Percentiles rank a stretch among this genome's conserved stretches.
These are phyloP conservation scores for Penicillium mononematosum DNA, from an alignment of 495 filamentous ascomycete species.

Conservation along the genomic window DNA sequence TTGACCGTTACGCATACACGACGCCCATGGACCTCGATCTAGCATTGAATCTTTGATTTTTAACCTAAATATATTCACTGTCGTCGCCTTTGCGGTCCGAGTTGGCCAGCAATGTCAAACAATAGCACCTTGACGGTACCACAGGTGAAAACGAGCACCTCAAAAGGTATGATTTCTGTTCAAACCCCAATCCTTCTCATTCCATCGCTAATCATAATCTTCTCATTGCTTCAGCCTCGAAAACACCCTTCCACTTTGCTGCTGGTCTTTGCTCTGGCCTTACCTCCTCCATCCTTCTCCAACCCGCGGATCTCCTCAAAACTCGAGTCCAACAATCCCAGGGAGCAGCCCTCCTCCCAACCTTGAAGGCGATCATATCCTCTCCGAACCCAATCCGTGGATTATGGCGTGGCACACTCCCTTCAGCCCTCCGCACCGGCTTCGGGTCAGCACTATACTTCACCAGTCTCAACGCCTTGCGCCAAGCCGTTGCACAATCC, in stretches of 20 bases:
- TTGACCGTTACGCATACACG: conserved; percentile 2
- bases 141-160: conserved; percentile 35
- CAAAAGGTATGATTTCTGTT: conserved; percentile 28
- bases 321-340: conserved; percentile 76
- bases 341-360: conserved; percentile 62
- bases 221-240: conserved; percentile 33
- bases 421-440: conserved; percentile 87
- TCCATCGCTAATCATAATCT: conserved; percentile 6
- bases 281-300: conserved; percentile 82
- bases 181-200: not conserved
- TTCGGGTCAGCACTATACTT: conserved; percentile 95
- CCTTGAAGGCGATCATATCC: conserved; percentile 65
- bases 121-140: conserved; percentile 36
- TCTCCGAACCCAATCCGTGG: conserved; percentile 61
- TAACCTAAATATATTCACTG: not conserved
- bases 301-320: conserved; percentile 96
- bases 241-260: conserved; percentile 74
- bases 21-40: conserved; percentile 16
- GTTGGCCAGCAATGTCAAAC: conserved; percentile 33
- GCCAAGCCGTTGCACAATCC: conserved; percentile 61
- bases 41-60: conserved; percentile 15
- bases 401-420: conserved; percentile 94
- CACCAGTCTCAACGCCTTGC: conserved; percentile 78
- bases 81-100: not conserved
- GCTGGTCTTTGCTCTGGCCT: conserved; percentile 87